Percentiles rank a stretch among this genome's conserved stretches.
phyloP scores from a whole-genome alignment of 163 green algal species.

The Chlorella variabilis region DNA sequence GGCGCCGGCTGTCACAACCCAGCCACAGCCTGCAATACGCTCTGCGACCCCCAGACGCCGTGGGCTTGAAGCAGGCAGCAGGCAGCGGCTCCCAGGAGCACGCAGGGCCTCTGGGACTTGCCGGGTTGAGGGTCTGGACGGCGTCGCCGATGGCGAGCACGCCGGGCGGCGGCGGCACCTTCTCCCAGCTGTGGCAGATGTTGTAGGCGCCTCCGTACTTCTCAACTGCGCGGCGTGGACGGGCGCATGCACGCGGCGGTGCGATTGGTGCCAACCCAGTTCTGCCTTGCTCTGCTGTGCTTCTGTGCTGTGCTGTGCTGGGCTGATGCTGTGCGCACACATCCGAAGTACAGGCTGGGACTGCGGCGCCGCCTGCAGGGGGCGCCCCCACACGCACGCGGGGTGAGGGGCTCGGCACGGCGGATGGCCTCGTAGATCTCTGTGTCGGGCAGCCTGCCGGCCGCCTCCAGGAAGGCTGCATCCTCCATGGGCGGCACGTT shows the following conservation, averaged over 20 bases:
- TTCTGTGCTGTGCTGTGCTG: too few relatives aligned
- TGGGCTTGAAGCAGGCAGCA: too few relatives aligned
- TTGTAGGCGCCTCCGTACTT: slow-evolving; percentile 6
- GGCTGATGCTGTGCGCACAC: too few relatives aligned
- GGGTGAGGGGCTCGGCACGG: background rate
- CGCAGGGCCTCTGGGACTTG: too few relatives aligned
- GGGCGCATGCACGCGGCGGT: too few relatives aligned
- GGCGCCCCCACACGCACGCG: background rate
- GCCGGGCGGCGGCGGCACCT: background rate
- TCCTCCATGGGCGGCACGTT: background rate
- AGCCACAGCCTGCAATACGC: background rate
- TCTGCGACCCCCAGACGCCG: too few relatives aligned
- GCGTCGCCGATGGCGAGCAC: slow-evolving; percentile 8
- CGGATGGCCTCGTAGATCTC: background rate
- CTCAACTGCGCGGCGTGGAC: background rate
- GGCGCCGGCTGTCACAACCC: too few relatives aligned
- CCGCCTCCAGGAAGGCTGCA: background rate
- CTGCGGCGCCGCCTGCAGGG: background rate
- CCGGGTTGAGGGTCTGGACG: slow-evolving; percentile 9
- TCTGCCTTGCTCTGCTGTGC: too few relatives aligned
- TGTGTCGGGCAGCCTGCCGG: background rate
- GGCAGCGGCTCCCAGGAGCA: too few relatives aligned
- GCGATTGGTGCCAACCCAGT: too few relatives aligned
- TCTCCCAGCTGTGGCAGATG: background rate
- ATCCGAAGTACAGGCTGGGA: too few relatives aligned